Conservation (phyloP, 495 filamentous ascomycete species). For the Penicillium paxilli region DNA sequence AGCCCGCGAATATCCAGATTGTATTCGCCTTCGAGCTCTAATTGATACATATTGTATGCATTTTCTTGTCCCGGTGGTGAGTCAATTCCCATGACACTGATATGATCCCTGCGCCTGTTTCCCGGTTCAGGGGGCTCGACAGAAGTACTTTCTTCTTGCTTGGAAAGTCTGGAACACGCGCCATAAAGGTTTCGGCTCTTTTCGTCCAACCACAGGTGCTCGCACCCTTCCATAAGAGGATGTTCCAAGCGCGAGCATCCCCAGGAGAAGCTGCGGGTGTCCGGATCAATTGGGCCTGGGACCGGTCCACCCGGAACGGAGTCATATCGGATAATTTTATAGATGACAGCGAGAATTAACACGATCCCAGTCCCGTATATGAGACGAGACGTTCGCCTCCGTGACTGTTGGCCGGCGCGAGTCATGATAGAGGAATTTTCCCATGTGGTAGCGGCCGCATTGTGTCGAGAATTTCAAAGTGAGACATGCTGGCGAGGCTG, state of each 20-base stretch:
- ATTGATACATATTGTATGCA: slow-evolving; percentile 1
- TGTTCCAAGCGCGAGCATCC: slow-evolving; percentile 4
- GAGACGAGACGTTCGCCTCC: neutral
- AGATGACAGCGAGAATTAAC: neutral
- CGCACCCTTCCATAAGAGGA: slow-evolving; percentile 14
- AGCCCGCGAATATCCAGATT: slow-evolving; percentile 7
- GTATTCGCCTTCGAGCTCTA: neutral
- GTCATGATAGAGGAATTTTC: neutral
- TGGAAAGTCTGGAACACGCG: slow-evolving; percentile 1
- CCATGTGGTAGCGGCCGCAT: neutral
- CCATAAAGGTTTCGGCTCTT: slow-evolving; percentile 11
- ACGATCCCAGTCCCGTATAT: neutral
- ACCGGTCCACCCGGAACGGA: slow-evolving; percentile 21
- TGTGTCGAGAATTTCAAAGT: neutral
- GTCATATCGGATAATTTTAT: slow-evolving; percentile 19
- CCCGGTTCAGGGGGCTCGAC: neutral
- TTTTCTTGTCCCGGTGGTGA: slow-evolving; percentile 2
- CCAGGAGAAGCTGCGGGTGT: neutral
- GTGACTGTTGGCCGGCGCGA: neutral
- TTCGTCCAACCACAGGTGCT: slow-evolving; percentile 14
- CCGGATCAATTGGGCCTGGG: neutral
- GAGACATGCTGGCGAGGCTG: neutral
- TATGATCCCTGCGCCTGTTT: slow-evolving; percentile 3
- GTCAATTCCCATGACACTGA: slow-evolving; percentile 12
- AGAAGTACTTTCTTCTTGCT: neutral